Base-by-base conservation (phyloP, 2,329 filamentous ascomycete species). In the Sarocladium oryzae region DNA sequence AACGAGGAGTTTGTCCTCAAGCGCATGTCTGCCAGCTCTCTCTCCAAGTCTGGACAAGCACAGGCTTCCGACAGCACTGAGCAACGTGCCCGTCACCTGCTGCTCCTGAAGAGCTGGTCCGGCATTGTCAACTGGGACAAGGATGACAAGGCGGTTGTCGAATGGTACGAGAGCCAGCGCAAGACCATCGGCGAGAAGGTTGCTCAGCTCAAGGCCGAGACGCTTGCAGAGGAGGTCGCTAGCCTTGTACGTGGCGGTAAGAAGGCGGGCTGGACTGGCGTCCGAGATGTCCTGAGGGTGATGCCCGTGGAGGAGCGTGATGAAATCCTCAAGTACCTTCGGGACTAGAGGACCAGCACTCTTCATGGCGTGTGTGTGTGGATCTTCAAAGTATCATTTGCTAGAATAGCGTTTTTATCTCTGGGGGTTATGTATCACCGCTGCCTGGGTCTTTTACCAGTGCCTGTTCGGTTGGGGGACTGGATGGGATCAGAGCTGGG, bases 1-100 rank as follows among this genome's bases (percentile, higher is more conserved):
- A 97, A 95, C 71, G 93, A 99, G 75, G 93, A 99, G 74, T 89
- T 95, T 70, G 89, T 99, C 61, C 79, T 99, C 68, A 93, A 91
- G 75, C 89, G 89, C 72, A 89, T 99, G 81, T 76, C 74, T 4
- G 64, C 72, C 43, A 69, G 69, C 49, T 63, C 67, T 52, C 59
- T 70, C 54, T 65, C 67, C 59, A 71, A 75, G 61, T 68, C 75
- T 32, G 11, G n/a, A n/a, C 46, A 49, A 32, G 30, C 36, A n/a
- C 30, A 16, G 18, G 46, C 32, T 15, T 24, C 30, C 20, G 46
- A 49, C 18, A 49, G 37, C 13, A 63, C 69, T n/a, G 74, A 79
- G 54, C 67, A 73, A 40, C 86, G 89, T 51, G 73, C 78, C 24
- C 76, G 77, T 53, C 84, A 91, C 70, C 75, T 96, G 52, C 79